These are phyloP conservation scores for Nemania sp. DNA, from an alignment of 2,329 filamentous ascomycete genomes.

Conservation along the genomic window DNA sequence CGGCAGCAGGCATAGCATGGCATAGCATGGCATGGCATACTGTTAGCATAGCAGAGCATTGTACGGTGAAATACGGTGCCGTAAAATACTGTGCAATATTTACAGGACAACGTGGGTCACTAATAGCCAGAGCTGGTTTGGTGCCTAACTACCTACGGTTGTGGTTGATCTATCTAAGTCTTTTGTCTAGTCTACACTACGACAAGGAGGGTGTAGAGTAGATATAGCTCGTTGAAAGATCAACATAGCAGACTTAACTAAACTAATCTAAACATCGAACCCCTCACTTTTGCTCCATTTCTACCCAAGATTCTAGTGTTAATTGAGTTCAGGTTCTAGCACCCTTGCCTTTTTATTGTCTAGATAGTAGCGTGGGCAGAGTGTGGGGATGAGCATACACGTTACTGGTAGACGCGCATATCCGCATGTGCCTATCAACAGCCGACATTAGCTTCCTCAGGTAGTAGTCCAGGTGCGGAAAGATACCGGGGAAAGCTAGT, in stretches of 20 bases:
- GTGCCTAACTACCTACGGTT: too few species aligned
- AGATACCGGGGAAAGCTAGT: not conserved
- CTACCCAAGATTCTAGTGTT: not conserved
- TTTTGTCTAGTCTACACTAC: too few species aligned
- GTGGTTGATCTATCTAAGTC: too few species aligned
- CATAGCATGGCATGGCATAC: not conserved
- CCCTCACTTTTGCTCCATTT: not conserved
- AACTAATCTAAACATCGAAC: not conserved
- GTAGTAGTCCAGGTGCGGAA: too few species aligned
- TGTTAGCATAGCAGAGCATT: not conserved
- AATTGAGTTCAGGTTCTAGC: not conserved
- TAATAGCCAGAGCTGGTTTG: too few species aligned
- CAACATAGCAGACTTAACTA: too few species aligned
- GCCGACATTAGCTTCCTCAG: conserved; percentile 30
- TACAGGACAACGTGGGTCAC: too few species aligned
- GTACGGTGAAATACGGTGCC: too few species aligned
- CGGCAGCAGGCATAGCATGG: not conserved
- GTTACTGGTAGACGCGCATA: not conserved
- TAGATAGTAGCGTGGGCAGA: not conserved
- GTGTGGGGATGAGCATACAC: not conserved
- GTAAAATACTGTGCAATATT: too few species aligned
- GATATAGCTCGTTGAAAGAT: not conserved
- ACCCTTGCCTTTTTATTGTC: not conserved
- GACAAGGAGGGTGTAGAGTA: not conserved
- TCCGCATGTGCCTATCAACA: conserved; percentile 51